Evolutionary conservation across 768 basidiomycete species (phyloP).

Genomic region (Butyriboletus loyo): DNA sequence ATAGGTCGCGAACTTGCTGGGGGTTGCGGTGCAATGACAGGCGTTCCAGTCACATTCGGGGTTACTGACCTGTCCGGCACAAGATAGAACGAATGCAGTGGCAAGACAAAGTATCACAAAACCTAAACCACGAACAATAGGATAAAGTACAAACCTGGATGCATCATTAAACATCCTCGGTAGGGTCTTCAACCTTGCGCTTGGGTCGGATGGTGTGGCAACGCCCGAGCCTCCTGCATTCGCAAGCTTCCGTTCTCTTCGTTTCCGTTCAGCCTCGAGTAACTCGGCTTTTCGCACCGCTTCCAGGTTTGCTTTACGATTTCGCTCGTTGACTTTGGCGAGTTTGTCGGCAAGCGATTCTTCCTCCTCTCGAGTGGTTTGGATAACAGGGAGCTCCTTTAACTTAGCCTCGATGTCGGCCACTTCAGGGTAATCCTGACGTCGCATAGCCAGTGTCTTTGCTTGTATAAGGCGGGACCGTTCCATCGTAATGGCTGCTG

Average conservation of each 20-base stretch:
- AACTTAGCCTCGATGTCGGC: slow-evolving; percentile 61
- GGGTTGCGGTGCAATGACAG: slow-evolving; percentile 33
- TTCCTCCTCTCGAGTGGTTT: slow-evolving; percentile 23
- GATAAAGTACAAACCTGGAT: slow-evolving; percentile 53
- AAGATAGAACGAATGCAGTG: slow-evolving; percentile 5
- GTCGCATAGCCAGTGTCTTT: slow-evolving; percentile 69
- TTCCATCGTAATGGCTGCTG: slow-evolving; percentile 45
- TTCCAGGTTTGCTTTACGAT: slow-evolving; percentile 81
- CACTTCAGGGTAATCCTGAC: slow-evolving; percentile 67
- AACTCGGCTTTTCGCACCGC: slow-evolving; percentile 75
- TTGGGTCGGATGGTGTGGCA: slow-evolving; percentile 52
- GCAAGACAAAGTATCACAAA: slow-evolving; percentile 20
- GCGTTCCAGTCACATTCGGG: slow-evolving; percentile 50
- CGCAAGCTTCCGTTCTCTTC: slow-evolving; percentile 60
- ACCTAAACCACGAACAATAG: slow-evolving; percentile 8
- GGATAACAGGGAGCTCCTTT: slow-evolving; percentile 41
- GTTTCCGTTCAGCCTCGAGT: slow-evolving; percentile 64
- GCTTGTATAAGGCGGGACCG: slow-evolving; percentile 66
- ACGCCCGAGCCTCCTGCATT: slow-evolving; percentile 37
- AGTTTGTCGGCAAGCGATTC: slow-evolving; percentile 48
- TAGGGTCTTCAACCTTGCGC: slow-evolving; percentile 64
- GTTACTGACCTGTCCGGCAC: slow-evolving; percentile 34
- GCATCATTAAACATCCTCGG: slow-evolving; percentile 53
- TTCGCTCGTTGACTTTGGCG: slow-evolving; percentile 84
- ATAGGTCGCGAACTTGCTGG: slow-evolving; percentile 30